Evolutionary conservation across 352 stramenopile genomes (phyloP).

Genomic region (Pythium guiyangense): DNA sequence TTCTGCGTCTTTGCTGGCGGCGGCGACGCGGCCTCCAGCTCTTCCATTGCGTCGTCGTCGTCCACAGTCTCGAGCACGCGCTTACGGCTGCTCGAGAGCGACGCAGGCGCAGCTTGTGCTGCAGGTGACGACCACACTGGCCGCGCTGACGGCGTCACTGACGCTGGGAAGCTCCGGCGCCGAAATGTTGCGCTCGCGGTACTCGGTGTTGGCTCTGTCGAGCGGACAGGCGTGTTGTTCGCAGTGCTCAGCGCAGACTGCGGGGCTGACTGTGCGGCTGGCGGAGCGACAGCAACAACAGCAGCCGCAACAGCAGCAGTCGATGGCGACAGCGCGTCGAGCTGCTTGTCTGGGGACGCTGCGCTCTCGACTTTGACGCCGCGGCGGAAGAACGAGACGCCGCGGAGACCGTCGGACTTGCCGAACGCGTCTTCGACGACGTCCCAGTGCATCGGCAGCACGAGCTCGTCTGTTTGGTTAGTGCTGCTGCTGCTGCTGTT

Average conservation of each 20-base stretch:
- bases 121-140: not conserved
- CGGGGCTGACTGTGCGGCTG: not conserved
- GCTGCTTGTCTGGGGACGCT: not conserved
- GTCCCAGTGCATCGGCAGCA: conserved; percentile 7
- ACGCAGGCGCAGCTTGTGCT: not conserved
- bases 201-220: not conserved
- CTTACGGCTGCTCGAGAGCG: not conserved
- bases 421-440: conserved; percentile 3
- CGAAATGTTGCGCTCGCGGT: no score
- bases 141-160: no score
- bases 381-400: conserved; percentile 1
- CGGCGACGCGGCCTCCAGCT: not conserved
- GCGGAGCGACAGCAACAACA: no score
- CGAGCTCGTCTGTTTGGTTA: not conserved
- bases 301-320: not conserved
- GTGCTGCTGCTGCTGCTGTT: not conserved
- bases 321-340: not conserved
- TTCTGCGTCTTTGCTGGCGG: conserved; percentile 2
- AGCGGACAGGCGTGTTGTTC: not conserved
- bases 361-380: not conserved
- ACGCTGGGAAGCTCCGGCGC: not conserved
- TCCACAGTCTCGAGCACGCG: not conserved
- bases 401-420: not conserved
- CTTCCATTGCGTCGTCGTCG: not conserved
- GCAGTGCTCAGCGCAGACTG: no score